Evolutionary conservation across 768 basidiomycete genomes (phyloP).

Genomic region (Boletus rufocinnamomeus): DNA sequence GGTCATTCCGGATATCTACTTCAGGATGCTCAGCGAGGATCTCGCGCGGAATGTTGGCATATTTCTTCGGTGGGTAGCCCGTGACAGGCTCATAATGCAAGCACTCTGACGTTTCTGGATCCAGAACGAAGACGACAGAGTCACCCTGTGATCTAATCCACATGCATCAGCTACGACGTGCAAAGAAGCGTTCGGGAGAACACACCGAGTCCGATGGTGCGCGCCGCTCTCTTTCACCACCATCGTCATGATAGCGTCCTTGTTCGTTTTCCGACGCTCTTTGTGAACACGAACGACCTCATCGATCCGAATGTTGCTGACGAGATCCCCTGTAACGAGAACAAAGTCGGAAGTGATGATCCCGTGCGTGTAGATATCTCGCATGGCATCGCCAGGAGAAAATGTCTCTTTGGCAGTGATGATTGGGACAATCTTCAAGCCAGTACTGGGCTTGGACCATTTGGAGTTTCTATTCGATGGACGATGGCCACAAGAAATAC

Average conservation of each 20-base stretch:
- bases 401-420: constrained; percentile 84
- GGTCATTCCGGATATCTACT: constrained; percentile 84
- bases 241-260: constrained; percentile 97
- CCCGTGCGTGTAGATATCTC: constrained; percentile 90
- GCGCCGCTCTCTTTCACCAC: constrained; percentile 81
- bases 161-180: constrained; percentile 1
- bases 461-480: constrained; percentile 62
- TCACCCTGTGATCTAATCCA: constrained; percentile 64
- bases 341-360: constrained; percentile 91
- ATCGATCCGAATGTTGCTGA: constrained; percentile 90
- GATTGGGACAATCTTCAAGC: constrained; percentile 82
- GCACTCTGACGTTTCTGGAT: constrained; percentile 75
- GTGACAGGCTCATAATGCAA: constrained; percentile 81
- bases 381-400: constrained; percentile 90
- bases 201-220: constrained; percentile 72
- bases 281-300: constrained; percentile 89
- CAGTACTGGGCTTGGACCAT: constrained; percentile 80
- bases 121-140: constrained; percentile 76
- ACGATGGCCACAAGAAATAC: constrained; percentile 3
- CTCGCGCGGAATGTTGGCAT: constrained; percentile 75
- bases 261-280: constrained; percentile 80
- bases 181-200: constrained; percentile 7
- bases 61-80: constrained; percentile 64
- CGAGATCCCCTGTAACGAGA: constrained; percentile 87
- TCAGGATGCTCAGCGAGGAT: constrained; percentile 72